These are phyloP conservation scores for Gamarada debralockiae DNA, from an alignment of 495 filamentous ascomycete genomes.

Conservation along the genomic window DNA sequence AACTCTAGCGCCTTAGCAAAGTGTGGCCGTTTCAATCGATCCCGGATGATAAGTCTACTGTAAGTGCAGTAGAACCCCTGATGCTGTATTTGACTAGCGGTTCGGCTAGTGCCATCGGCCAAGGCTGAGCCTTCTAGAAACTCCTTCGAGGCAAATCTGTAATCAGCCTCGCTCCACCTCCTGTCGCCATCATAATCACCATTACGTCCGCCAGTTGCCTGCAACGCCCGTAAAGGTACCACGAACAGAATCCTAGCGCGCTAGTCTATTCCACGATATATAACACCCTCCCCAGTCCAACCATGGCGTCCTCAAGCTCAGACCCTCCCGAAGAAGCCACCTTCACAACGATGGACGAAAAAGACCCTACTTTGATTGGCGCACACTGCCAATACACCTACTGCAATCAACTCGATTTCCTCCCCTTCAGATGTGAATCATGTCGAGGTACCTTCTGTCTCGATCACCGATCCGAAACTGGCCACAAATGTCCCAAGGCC, in stretches of 20 bases:
- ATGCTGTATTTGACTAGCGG: too few relatives aligned
- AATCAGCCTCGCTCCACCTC: too few relatives aligned
- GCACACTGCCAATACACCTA: constrained; percentile 86
- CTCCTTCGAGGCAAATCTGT: too few relatives aligned
- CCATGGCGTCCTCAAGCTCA: background rate
- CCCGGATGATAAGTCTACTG: too few relatives aligned
- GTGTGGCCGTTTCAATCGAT: too few relatives aligned
- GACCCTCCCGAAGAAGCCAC: constrained; percentile 24
- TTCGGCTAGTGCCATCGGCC: too few relatives aligned
- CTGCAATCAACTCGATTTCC: constrained; percentile 94
- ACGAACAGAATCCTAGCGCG: background rate
- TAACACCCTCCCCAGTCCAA: background rate
- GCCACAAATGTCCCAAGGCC: constrained; percentile 74
- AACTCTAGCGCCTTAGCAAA: too few relatives aligned
- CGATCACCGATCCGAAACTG: constrained; percentile 85
- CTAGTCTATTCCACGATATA: background rate
- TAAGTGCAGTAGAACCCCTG: too few relatives aligned
- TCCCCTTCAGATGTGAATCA: constrained; percentile 91
- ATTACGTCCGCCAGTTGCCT: background rate
- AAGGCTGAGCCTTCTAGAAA: too few relatives aligned
- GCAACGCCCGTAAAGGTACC: background rate
- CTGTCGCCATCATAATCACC: background rate
- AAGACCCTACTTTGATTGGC: constrained; percentile 79
- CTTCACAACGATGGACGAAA: constrained; percentile 44
- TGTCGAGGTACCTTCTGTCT: constrained; percentile 85